phyloP scores from a whole-genome alignment of 2,329 filamentous ascomycete species.

The Hypomyces perniciosus region DNA sequence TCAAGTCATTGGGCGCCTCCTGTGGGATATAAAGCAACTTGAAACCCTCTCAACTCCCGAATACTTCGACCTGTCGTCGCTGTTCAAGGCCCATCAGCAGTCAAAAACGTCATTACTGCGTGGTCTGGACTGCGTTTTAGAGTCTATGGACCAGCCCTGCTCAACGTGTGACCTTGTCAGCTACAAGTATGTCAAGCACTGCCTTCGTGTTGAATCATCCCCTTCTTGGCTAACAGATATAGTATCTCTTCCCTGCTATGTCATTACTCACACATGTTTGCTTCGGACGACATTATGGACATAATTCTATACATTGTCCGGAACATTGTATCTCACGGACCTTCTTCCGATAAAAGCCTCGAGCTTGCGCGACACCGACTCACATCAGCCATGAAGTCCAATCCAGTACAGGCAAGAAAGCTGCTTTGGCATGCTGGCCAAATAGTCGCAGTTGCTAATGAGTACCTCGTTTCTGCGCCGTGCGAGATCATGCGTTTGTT shows the following conservation, averaged over 20 bases:
- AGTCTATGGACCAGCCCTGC: slow-evolving; percentile 17
- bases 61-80: slow-evolving; percentile 21
- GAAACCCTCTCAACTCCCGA: slow-evolving; percentile 21
- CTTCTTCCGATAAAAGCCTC: slow-evolving; percentile 6
- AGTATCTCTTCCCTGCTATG: slow-evolving; percentile 23
- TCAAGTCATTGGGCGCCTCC: slow-evolving; percentile 25
- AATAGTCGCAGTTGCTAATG: slow-evolving; percentile 24
- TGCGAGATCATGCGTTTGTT: slow-evolving; percentile 28
- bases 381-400: slow-evolving; percentile 16
- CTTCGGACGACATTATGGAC: slow-evolving; percentile 23
- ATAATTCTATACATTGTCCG: slow-evolving; percentile 25
- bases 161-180: slow-evolving; percentile 23
- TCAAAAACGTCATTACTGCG: slow-evolving; percentile 19
- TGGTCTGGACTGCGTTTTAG: slow-evolving; percentile 17
- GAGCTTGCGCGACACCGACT: slow-evolving; percentile 20
- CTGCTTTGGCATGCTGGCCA: slow-evolving; percentile 26
- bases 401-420: slow-evolving; percentile 17
- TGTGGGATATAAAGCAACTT: slow-evolving; percentile 26
- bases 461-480: slow-evolving; percentile 24
- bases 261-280: slow-evolving; percentile 25
- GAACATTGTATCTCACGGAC: slow-evolving; percentile 12
- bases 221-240: slow-evolving; percentile 5
- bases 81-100: slow-evolving; percentile 20
- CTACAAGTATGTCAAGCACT: slow-evolving; percentile 20
- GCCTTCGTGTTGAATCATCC: too few species aligned